Base-by-base conservation (phyloP, 345 rosid genomes). In the Garcia nutans region DNA sequence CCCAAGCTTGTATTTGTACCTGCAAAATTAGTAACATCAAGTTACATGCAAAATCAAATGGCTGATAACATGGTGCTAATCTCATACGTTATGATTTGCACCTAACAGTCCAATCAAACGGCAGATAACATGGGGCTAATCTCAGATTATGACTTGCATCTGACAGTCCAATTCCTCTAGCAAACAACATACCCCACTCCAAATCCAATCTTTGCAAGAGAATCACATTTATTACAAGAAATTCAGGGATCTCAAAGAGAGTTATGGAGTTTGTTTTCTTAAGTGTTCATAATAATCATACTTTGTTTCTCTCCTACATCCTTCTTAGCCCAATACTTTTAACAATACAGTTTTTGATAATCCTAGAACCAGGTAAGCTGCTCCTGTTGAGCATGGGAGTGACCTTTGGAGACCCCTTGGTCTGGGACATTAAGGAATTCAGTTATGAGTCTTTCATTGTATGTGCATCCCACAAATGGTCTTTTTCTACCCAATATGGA, bases 1-100 rank as follows among this genome's bases (percentile, higher is more conserved):
- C 4, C 93, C 97, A 58, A 90, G 67, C 80, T 79, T 88, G 78
- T 90, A 90, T 5, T 77, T 85, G 74, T 92, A 89, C 85, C 93
- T 91, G 52, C 77, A 84, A 37, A 37, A 37, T 37, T 37, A 37
- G 15, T 60, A 47, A 37, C 55, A 50, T 50, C 16, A 12, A 50
- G 17, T 50, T 50, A 50, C 55, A 50, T 7, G 19, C 8, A 47
- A 24, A 12, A 52, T 47, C 3, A 23, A 68, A 47, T 47, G 41
- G 23, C n/a, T 6, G 74, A 37, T n/a, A 54, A 55, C 26, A 16
- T 5, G 20, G 23, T 10, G 58, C 64, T 31, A 66, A 41, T 22
- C 33, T 74, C 55, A 50, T 50, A 50, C 41, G 5, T 37, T 37
- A 3, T 37, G 41, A 37, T 37, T 37, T 37, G 41, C 6, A 37